Evolutionary conservation across 192 early-diverging fungal genomes (phyloP), one percentile per base, ranked within the genome.

Genomic region (Linderina pennispora): DNA sequence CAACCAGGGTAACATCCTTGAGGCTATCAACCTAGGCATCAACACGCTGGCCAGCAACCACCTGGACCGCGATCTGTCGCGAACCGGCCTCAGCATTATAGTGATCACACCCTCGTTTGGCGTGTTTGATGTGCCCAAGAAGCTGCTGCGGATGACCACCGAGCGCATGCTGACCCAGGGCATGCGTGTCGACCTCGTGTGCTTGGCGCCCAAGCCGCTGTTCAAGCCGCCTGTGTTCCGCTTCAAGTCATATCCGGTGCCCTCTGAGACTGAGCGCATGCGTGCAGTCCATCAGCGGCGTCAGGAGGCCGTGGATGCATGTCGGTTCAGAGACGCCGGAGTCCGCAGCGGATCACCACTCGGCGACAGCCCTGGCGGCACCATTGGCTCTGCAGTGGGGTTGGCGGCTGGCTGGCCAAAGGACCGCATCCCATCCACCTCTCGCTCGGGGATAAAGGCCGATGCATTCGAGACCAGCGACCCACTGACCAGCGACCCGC

Each of bases 21-120:
- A 97, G 63, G 91, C 96, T 0, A 82, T 99, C 37, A 99, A 99
- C 59, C 63, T 99, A 17, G 94, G 92, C 2, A 74, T 99, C 39
- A 99, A 97, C 71, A 89, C 90, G 11, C 87, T 95, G 61, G 88
- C 93, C 40, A 87, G 85, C 47, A 91, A 94, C 56, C 91, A 90
- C 59, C 86, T 96, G 23, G 91, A 95, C 62, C 82, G 96, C n/a
- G 94, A 97, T 71, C 62, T 97, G 20, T 64, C 87, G 36, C 74
- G 93, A 26, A 99, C 92, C 4, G 93, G 91, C 32, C 76, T 94
- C 3, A 84, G 86, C 19, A 91, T 93, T 7, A 80, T 94, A 4
- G 74, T 97, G 31, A 76, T 97, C 21, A 96, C 92, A 0, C 88
- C 94, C 7, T 88, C 91, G 8, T 76, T 88, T 8, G 94, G 96